Conservation (phyloP, 768 basidiomycete genomes). For the Mycena vitilis region DNA sequence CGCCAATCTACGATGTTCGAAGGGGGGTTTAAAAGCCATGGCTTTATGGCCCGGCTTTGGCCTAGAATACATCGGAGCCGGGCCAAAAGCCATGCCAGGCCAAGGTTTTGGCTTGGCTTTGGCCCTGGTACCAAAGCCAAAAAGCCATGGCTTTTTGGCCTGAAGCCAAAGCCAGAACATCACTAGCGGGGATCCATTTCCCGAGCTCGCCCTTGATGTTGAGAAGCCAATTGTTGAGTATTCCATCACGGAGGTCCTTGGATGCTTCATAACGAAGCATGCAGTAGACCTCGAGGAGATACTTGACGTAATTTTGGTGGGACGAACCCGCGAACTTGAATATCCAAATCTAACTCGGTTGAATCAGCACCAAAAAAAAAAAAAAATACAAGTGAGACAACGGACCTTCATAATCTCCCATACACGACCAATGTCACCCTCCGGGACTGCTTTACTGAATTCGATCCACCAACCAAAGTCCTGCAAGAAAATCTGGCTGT, state of each 20-base stretch:
- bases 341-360: constrained; percentile 1
- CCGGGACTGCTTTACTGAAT: not conserved
- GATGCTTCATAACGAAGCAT: not conserved
- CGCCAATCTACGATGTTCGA: no score
- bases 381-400: not conserved
- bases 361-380: no score
- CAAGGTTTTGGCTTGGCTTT: no score
- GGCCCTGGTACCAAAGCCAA: no score
- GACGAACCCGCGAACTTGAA: not conserved
- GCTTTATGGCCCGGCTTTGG: no score
- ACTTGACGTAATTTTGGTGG: not conserved
- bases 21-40: no score
- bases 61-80: no score
- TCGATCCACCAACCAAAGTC: constrained; percentile 7
- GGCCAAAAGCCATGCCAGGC: no score
- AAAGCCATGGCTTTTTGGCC: no score
- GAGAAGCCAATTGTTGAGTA: not conserved
- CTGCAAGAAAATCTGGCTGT: constrained; percentile 1
- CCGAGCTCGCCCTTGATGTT: not conserved
- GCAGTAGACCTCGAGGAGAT: not conserved
- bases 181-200: not conserved
- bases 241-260: not conserved
- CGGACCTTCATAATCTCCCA: not conserved
- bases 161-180: no score
- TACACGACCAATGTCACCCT: not conserved